These are phyloP conservation scores for Discostella stelligera DNA, from an alignment of 352 stramenopile species.

Conservation along the genomic window DNA sequence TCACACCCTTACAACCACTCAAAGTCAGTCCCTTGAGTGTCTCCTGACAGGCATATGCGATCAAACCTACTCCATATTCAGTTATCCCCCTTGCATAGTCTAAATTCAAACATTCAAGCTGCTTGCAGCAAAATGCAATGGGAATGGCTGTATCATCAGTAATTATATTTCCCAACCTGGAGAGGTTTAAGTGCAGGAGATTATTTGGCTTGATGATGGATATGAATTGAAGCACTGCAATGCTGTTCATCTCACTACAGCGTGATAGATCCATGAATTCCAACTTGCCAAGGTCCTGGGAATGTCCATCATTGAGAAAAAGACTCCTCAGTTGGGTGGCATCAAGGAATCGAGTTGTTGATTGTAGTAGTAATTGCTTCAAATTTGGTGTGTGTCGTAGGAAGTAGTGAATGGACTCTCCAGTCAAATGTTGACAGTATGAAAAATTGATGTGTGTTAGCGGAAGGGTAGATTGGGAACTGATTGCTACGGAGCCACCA, in stretches of 20 bases:
- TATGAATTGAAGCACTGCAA: background rate
- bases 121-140: slow-evolving; percentile 1
- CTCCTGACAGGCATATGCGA: slow-evolving; percentile 11
- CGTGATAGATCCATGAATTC: slow-evolving; percentile 15
- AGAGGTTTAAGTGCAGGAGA: slow-evolving; percentile 29
- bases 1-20: slow-evolving; percentile 12
- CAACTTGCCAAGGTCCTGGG: slow-evolving; percentile 2
- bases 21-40: slow-evolving; percentile 26
- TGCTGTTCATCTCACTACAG: slow-evolving; percentile 1
- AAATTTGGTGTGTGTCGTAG: slow-evolving; percentile 27
- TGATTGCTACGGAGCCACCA: too few relatives aligned
- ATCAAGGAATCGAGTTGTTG: slow-evolving; percentile 21
- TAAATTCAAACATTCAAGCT: slow-evolving; percentile 26
- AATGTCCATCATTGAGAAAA: background rate
- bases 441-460: slow-evolving; percentile 30
- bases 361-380: slow-evolving; percentile 12
- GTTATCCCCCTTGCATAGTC: slow-evolving; percentile 17
- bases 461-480: too few relatives aligned
- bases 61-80: slow-evolving; percentile 16
- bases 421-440: slow-evolving; percentile 20
- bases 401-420: slow-evolving; percentile 25
- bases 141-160: slow-evolving; percentile 7
- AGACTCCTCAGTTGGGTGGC: slow-evolving; percentile 3
- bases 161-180: slow-evolving; percentile 15
- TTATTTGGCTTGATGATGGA: background rate